Percentiles rank a stretch among this genome's conserved stretches.
phyloP scores from a whole-genome alignment of 1,284 basidiomycete species.

The Ustilago lituana region DNA sequence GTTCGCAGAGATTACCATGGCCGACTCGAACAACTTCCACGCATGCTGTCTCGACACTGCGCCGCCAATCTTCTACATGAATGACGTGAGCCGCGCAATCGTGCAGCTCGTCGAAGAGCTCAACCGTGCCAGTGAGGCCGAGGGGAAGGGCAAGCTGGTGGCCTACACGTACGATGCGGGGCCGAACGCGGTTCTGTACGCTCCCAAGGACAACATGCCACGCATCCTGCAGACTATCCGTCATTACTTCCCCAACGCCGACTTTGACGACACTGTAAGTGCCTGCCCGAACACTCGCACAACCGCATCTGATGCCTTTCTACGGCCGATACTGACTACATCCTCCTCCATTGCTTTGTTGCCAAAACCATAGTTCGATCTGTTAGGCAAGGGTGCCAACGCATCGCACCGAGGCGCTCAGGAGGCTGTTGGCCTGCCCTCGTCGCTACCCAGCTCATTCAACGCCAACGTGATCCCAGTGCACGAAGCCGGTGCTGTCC shows the following conservation, averaged over 20 bases:
- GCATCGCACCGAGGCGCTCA: conserved; percentile 59
- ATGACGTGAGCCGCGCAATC: conserved; percentile 80
- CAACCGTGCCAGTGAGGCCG: conserved; percentile 77
- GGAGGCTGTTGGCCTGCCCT: conserved; percentile 42
- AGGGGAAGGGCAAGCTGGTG: conserved; percentile 77
- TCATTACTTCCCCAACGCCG: conserved; percentile 66
- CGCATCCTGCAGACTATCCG: conserved; percentile 56
- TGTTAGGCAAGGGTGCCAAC: conserved; percentile 56
- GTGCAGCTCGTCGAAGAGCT: conserved; percentile 79
- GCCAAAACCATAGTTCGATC: conserved; percentile 45
- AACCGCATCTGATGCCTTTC: background rate
- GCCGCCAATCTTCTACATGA: conserved; percentile 99
- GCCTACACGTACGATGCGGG: conserved; percentile 99
- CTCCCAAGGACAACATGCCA: conserved; percentile 71
- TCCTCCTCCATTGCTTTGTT: background rate
- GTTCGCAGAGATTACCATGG: conserved; percentile 93
- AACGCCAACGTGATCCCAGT: conserved; percentile 62
- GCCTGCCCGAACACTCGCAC: no score
- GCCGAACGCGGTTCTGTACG: conserved; percentile 98
- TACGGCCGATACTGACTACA: background rate
- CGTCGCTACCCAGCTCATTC: conserved; percentile 54
- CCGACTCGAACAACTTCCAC: conserved; percentile 91
- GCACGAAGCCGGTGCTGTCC: conserved; percentile 61
- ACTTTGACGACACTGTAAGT: conserved; percentile 66
- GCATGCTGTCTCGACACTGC: conserved; percentile 95